Base-by-base conservation (phyloP, 164 flowering plant species). In the Saururus chinensis region DNA sequence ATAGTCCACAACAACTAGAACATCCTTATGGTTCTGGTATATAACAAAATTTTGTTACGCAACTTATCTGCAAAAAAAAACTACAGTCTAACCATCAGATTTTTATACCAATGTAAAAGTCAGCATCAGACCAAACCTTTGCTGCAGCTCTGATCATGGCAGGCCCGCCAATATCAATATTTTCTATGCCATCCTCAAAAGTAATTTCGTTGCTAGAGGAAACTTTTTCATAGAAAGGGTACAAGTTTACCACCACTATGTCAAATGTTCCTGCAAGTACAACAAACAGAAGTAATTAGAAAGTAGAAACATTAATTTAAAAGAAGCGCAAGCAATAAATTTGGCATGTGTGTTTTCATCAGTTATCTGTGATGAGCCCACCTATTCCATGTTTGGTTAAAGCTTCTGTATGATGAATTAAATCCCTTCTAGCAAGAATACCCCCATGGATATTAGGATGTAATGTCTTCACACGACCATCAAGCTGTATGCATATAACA, bases 91-190 rank as follows among this genome's bases (percentile, higher is more conserved):
- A 30, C 37, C 37, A 30, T 30, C 37, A 30, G 37, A 30, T 30
- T 30, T 30, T 30, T 30, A 30, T 30, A 6, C 6, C 37, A 30
- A 30, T 30, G 37, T 30, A 30, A 65, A 4, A 16, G 30, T 21
- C 21, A 9, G 23, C 21, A 35, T 7, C n/a, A 51, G 25, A 25
- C 11, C 37, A 20, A 57, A 90, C 96, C 98, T 95, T 95, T 63
- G 98, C 99, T 64, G 99, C 98, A 67, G 98, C 99, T 86, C 99
- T 84, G 49, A 95, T 95, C 99, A 91, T 89, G 64, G 98, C 79
- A 69, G 96, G 99, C 48, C 99, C 99, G 74, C 99, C 99, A 75
- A 95, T 95, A 72, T 95, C 98, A 72, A 91, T 87, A 71, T 95
- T 95, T 74, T 95, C 98, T 70, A 91, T 79, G 56, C 96, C 96